phyloP scores from a whole-genome alignment of 1,284 basidiomycete species.

The Rhodofomes roseus region DNA sequence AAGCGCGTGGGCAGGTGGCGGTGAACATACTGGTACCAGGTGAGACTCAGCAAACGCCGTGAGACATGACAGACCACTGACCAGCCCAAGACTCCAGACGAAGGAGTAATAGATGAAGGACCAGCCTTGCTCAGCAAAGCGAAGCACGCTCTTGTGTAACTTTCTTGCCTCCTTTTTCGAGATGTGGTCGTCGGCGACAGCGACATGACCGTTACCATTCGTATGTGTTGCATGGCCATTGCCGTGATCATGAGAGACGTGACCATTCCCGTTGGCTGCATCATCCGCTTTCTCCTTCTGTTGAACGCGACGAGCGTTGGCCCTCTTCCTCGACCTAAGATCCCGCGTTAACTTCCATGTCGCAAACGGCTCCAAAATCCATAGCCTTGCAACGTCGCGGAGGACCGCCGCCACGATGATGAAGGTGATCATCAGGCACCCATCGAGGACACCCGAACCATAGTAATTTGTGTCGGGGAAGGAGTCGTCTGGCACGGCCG shows the following conservation, averaged over 20 bases:
- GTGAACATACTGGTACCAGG: conserved; percentile 68
- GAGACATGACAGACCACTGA: conserved; percentile 43
- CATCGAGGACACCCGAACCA: conserved; percentile 65
- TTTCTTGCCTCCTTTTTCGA: conserved; percentile 41
- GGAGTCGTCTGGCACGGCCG: conserved; percentile 59
- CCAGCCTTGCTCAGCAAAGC: conserved; percentile 97
- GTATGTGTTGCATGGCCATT: conserved; percentile 18
- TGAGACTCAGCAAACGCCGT: conserved; percentile 6
- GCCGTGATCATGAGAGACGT: conserved; percentile 11
- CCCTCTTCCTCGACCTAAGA: conserved; percentile 30
- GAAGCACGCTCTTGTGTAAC: conserved; percentile 68
- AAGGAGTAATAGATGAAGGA: conserved; percentile 76
- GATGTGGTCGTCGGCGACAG: conserved; percentile 14
- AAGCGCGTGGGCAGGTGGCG: conserved; percentile 66
- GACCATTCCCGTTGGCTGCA: conserved; percentile 20
- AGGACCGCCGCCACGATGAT: conserved; percentile 77
- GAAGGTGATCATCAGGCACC: conserved; percentile 67
- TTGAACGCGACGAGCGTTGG: conserved; percentile 23
- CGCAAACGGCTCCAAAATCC: conserved; percentile 76
- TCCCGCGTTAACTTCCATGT: conserved; percentile 63
- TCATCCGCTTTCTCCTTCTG: conserved; percentile 32
- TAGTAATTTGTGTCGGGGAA: conserved; percentile 69
- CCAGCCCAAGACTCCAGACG: conserved; percentile 79
- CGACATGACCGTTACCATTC: conserved; percentile 28
- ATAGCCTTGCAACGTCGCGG: conserved; percentile 72